Percentiles rank a stretch among this genome's conserved stretches.
Evolutionary conservation across 139 green algal species (phyloP).

Genomic region (Asterochloris erici): DNA sequence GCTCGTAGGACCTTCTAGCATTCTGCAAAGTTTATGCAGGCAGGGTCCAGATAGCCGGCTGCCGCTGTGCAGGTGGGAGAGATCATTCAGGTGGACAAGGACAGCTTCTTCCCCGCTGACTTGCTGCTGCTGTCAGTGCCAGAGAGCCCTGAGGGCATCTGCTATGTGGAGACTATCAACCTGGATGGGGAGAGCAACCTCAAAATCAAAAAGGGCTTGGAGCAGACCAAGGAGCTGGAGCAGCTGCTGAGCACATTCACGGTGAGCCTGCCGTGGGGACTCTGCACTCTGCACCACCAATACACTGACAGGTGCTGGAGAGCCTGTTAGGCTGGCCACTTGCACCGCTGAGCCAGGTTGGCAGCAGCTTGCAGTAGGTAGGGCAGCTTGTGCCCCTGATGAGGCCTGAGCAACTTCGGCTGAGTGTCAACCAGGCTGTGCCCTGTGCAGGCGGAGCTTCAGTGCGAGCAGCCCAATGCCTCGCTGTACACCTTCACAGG

Average conservation of each 20-base stretch:
- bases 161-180: constrained; percentile 89
- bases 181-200: constrained; percentile 88
- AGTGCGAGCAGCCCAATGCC: constrained; percentile 46
- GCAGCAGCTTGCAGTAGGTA: no score
- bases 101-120: constrained; percentile 76
- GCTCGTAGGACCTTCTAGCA: no score
- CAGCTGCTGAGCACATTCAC: not conserved
- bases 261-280: not conserved
- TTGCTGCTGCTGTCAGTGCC: constrained; percentile 62
- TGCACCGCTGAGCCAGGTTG: no score
- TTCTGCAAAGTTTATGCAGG: no score
- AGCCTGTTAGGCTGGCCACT: not conserved
- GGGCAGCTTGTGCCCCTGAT: not conserved
- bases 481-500: constrained; percentile 63
- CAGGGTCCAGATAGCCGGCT: no score
- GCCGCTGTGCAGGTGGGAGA: constrained; percentile 19
- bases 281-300: not conserved
- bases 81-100: constrained; percentile 34
- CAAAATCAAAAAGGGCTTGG: constrained; percentile 68
- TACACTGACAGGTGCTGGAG: not conserved
- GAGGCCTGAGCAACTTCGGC: not conserved
- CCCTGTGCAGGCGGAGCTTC: constrained; percentile 25
- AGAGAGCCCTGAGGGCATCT: constrained; percentile 56
- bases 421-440: not conserved
- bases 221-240: constrained; percentile 16